Conservation (phyloP, 228 moss, liverwort and hornwort genomes). For the Sphagnum magellanicum region DNA sequence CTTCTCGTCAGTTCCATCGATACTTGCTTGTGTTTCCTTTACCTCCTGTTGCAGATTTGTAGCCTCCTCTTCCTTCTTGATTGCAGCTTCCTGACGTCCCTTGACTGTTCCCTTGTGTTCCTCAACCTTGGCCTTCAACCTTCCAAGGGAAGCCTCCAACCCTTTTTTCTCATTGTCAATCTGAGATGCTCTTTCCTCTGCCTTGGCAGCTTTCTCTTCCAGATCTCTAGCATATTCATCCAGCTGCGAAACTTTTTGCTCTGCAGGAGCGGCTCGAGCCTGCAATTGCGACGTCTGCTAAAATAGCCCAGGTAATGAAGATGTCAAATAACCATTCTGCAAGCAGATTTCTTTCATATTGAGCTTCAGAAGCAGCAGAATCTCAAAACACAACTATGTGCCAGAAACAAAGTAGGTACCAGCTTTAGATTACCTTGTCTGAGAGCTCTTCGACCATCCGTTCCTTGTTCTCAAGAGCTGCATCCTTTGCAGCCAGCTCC, state of each 20-base stretch:
- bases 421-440: conserved; percentile 20
- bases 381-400: neutral
- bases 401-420: neutral
- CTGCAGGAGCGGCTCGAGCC: conserved; percentile 65
- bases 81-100: conserved; percentile 14
- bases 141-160: conserved; percentile 10
- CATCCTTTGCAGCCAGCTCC: conserved; percentile 18
- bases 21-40: conserved; percentile 23
- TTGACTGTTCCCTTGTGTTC: conserved; percentile 20
- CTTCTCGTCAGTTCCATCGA: neutral
- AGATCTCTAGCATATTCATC: conserved; percentile 3
- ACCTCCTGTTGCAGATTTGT: conserved; percentile 43
- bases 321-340: conserved; percentile 40
- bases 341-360: neutral
- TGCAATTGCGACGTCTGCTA: conserved; percentile 42
- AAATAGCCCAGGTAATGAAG: too few species aligned
- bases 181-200: conserved; percentile 20
- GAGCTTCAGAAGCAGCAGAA: neutral
- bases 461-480: conserved; percentile 25
- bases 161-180: conserved; percentile 24
- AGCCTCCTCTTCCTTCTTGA: conserved; percentile 33
- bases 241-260: conserved; percentile 32
- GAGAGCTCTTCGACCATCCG: conserved; percentile 32
- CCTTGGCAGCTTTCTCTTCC: conserved; percentile 8
- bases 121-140: conserved; percentile 33